Percentiles rank a stretch among this genome's conserved stretches.
These are phyloP conservation scores for Pseudogymnoascus sp. DNA, from an alignment of 2,329 filamentous ascomycete species.

Conservation along the genomic window DNA sequence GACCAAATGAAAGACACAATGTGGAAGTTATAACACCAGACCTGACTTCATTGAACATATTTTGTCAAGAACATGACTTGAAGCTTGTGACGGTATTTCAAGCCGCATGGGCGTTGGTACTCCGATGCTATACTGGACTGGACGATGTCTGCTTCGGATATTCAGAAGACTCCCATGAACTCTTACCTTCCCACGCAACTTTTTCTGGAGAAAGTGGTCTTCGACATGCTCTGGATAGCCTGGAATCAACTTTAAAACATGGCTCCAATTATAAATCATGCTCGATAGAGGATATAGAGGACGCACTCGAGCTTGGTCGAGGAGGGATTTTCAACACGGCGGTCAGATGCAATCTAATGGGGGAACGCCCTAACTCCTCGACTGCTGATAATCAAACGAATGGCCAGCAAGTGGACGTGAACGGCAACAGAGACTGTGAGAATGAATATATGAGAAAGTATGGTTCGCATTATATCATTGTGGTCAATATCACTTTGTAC, in stretches of 20 bases:
- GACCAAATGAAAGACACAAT: neutral
- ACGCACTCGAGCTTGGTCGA: neutral
- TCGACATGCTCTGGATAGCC: neutral
- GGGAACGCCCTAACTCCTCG: neutral
- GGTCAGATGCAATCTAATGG: neutral
- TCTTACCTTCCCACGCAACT: neutral
- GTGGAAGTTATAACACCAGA: neutral
- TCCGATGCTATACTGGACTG: slow-evolving; percentile 40
- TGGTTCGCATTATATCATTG: slow-evolving; percentile 9
- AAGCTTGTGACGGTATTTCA: slow-evolving; percentile 34
- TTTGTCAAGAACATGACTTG: neutral
- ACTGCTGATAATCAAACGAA: neutral
- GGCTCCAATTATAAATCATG: neutral
- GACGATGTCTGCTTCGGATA: slow-evolving; percentile 46
- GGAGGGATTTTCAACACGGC: neutral
- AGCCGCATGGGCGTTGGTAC: slow-evolving; percentile 43
- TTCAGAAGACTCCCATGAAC: neutral
- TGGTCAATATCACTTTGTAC: neutral
- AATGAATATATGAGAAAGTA: neutral
- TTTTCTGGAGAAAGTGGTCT: neutral
- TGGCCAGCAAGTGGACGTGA: neutral
- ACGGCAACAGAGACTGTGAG: neutral
- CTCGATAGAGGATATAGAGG: slow-evolving; percentile 12
- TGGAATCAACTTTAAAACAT: neutral
- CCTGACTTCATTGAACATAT: neutral